Evolutionary conservation across 2,329 filamentous ascomycete genomes (phyloP), one percentile per base, ranked within the genome.

Genomic region (Alternaria sp.): DNA sequence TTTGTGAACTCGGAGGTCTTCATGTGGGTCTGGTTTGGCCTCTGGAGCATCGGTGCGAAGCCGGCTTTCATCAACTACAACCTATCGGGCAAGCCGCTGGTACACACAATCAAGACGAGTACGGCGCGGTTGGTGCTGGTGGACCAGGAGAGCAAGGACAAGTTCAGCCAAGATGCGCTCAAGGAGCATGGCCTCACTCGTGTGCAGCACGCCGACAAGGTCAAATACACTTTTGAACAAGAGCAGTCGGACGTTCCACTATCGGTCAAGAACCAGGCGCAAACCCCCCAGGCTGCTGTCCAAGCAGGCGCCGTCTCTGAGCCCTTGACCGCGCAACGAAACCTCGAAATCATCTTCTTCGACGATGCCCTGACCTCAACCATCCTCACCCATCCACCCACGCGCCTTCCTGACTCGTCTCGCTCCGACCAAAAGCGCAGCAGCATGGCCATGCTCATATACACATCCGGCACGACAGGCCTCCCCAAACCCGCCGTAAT

Each of bases 91-190:
- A 72, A 73, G 63, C 65, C 75, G 12, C 63, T 80, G 41, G 57
- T 79, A 3, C 78, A 80, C 63, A 92, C 89, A 55, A 73, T 92
- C 36, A 83, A 82, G 61, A 83, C 90, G 54, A 86, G 85, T 50
- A 83, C 82, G 4, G 82, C 87, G 3, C 83, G 79, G 43, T 61
- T 90, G 38, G 71, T 91, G 4, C 72, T 91, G 2, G 85, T 89
- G 9, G 89, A 90, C 59, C 82, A 85, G 2, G 83, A 87, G 9
- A 64, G 62, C 12, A 69, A 54, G 20, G 68, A 68, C 27, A 78
- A 77, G 46, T 78, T 74, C 46, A 56, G 54, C 4, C 66, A 73
- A 32, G 62, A 71, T 0, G 58, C 66, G 9, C 66, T 78, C 68
- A 64, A 56, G 32, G 73, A 77, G 25, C 71, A 77, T 63, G 77